Base-by-base conservation (phyloP, 305 asterid species). In the Fraxinus floribunda region DNA sequence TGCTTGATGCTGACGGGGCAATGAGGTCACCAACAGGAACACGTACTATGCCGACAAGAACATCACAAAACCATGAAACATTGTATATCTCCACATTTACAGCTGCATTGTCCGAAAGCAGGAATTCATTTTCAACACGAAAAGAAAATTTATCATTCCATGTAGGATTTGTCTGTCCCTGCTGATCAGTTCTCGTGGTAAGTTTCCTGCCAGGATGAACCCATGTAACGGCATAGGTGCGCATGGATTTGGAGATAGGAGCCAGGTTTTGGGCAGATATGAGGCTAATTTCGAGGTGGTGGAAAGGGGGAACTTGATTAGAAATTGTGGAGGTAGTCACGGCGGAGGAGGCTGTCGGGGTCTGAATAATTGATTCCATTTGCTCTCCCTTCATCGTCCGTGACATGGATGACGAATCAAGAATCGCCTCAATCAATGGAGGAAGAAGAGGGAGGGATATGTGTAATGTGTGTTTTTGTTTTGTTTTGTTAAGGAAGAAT, bases 91-190 rank as follows among this genome's bases (percentile, higher is more conserved):
- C 95, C 9, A 94, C 86, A 39, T 85, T 81, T 16, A 94, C 71
- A 13, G 89, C 83, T 16, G 91, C 76, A 5, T 85, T 34, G 3
- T 89, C 94, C 0, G 94, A 85, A 55, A 68, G n/a, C 11, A 92
- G 87, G 44, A 86, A 60, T 26, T 82, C 80, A 4, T 87, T 76
- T 35, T 91, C 95, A 10, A 91, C 86, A 35, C 90, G 92, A 60
- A 93, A 94, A 0, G 89, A 84, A 81, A 94, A 84, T 80, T 89
- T 90, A 30, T 94, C 91, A 78, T 92, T 92, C 98, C 98, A 94
- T 0, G 90, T 89, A 5, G 98, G 97, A 64, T 88, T 89, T 3
- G 82, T 81, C 62, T 84, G 84, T 66, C 96, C 96, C 6, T 83
- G 79, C 2, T 86, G 86, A 71, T 91, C 93, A 2, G 90, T 86